Base-by-base conservation (phyloP, 345 rosid genomes). In the Pugionium cornutum region DNA sequence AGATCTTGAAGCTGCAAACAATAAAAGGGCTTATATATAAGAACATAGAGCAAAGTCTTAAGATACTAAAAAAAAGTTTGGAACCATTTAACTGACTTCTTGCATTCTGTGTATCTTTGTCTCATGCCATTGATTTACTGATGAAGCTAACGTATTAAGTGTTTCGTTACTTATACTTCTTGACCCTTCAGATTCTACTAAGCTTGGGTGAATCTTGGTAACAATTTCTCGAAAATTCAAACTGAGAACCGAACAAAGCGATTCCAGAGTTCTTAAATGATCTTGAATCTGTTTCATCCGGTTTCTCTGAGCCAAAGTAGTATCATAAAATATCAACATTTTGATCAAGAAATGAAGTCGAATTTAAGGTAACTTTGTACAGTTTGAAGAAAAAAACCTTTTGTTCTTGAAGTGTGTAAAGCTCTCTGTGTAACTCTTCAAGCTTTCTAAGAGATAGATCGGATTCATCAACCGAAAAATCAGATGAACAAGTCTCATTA, bases 1-100 rank as follows among this genome's bases (percentile, higher is more conserved):
- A 88, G 95, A 77, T 94, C 99, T 86, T 90, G 99, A 34, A 94
- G 96, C 99, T 90, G 92, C 64, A 65, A 72, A 45, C 62, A 70
- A 51, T 9, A 47, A 54, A 32, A 60, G 7, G 9, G 1, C 25
- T 33, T 45, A 9, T 27, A 49, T 28, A 18, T 33, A 53, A 50
- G 69, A 46, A 27, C 31, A 25, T 39, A 28, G 27, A 40, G 42
- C 8, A 11, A 33, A 34, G 51, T 44, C 6, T 62, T 34, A 2
- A 35, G 64, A 48, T 66, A 36, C 9, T 2, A 4, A 11, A 3
- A 72, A 72, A 66, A 69, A 31, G 1, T 29, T 49, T 40, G 28
- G 10, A 25, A 4, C 33, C 2, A 58, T 26, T 40, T 9, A 9
- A 49, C 53, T 59, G 65, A 92, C 98, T 86, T 68, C 84, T 70